Conservation (phyloP, 139 green algal species). For the Nannochloris sp. region DNA sequence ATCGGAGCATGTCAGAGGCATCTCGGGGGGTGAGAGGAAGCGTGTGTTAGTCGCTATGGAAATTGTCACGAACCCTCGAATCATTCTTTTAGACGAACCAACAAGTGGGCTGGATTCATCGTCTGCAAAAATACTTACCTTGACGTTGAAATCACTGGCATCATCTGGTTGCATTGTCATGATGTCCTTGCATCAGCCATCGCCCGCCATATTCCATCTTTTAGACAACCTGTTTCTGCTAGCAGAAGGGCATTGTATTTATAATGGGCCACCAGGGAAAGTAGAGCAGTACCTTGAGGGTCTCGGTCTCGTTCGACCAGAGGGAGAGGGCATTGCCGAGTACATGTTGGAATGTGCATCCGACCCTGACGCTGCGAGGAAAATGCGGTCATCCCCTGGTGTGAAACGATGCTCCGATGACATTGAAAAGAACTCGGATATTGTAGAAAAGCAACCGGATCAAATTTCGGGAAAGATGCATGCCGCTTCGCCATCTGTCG, state of each 20-base stretch:
- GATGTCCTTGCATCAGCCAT: slow-evolving; percentile 69
- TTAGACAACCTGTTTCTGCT: slow-evolving; percentile 58
- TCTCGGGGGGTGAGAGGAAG: slow-evolving; percentile 54
- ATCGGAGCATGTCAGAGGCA: slow-evolving; percentile 24
- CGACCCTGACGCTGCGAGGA: slow-evolving; percentile 18
- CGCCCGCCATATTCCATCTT: slow-evolving; percentile 45
- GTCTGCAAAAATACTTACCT: slow-evolving; percentile 51
- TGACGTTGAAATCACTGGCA: slow-evolving; percentile 39
- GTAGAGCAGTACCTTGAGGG: slow-evolving; percentile 18
- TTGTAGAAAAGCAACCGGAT: slow-evolving; percentile 2
- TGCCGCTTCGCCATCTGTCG: background rate
- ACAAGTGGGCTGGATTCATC: slow-evolving; percentile 61
- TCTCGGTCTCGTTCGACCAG: slow-evolving; percentile 24
- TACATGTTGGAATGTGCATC: slow-evolving; percentile 38
- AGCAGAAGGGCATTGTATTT: slow-evolving; percentile 44
- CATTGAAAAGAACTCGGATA: background rate
- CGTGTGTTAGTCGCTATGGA: slow-evolving; percentile 68
- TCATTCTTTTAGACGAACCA: slow-evolving; percentile 51
- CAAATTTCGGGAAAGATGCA: background rate
- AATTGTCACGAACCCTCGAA: slow-evolving; percentile 44
- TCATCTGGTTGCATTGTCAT: slow-evolving; percentile 52
- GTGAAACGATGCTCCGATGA: background rate
- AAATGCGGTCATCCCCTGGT: slow-evolving; percentile 5
- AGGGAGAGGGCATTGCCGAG: slow-evolving; percentile 28
- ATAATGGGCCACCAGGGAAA: slow-evolving; percentile 26